Percentiles rank a stretch among this genome's conserved stretches.
Evolutionary conservation across 805 yeast genomes (phyloP).

Genomic region (Vanderwaltozyma polyspora): DNA sequence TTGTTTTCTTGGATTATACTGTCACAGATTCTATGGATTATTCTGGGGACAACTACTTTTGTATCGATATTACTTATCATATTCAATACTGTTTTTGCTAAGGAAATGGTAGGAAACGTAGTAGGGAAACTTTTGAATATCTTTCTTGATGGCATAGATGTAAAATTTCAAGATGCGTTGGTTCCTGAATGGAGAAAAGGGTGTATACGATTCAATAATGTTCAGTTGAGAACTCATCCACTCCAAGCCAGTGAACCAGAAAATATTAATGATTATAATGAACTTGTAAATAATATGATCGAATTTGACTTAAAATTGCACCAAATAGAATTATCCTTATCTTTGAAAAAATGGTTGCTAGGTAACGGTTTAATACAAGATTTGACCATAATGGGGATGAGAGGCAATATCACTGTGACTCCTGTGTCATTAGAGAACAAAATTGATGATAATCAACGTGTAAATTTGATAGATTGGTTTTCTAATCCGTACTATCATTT

Average conservation of each 20-base stretch:
- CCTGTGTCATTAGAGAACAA: not conserved
- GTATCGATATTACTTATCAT: conserved; percentile 66
- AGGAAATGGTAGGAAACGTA: conserved; percentile 71
- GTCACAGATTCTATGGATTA: conserved; percentile 69
- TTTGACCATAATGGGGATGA: conserved; percentile 66
- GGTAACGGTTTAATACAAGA: conserved; percentile 77
- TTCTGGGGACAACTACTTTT: conserved; percentile 85
- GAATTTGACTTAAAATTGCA: conserved; percentile 74
- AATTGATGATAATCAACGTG: too few species aligned
- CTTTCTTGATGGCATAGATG: conserved; percentile 51
- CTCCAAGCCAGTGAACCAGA: not conserved
- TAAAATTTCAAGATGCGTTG: conserved; percentile 78
- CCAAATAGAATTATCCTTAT: conserved; percentile 64
- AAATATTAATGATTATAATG: conserved; percentile 6
- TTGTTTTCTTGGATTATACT: conserved; percentile 81
- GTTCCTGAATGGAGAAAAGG: conserved; percentile 91
- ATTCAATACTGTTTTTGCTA: conserved; percentile 74
- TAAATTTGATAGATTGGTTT: conserved; percentile 13
- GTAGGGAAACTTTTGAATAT: conserved; percentile 69
- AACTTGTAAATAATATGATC: conserved; percentile 34
- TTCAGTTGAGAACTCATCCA: conserved; percentile 55
- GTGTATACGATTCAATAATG: conserved; percentile 66
- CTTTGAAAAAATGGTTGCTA: conserved; percentile 75
- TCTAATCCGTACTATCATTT: conserved; percentile 31
- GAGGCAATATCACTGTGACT: conserved; percentile 49